Conservation (phyloP, 345 rosid species). For the Durio zibethinus region DNA sequence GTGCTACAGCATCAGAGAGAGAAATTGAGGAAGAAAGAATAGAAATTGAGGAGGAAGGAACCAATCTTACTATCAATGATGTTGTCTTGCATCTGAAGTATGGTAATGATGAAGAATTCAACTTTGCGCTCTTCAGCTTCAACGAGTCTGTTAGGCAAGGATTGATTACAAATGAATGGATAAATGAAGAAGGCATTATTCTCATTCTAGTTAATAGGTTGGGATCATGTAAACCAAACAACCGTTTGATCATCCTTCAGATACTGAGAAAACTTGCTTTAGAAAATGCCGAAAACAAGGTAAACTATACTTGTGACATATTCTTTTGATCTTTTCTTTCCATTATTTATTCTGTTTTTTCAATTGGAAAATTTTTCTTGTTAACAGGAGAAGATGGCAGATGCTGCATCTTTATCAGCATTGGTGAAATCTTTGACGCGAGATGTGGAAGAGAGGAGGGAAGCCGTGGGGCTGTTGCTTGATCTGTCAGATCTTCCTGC, state of each 20-base stretch:
- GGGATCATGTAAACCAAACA: constrained; percentile 34
- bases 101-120: constrained; percentile 46
- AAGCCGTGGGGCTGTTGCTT: constrained; percentile 57
- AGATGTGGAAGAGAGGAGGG: constrained; percentile 51
- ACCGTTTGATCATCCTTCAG: constrained; percentile 37
- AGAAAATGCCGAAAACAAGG: constrained; percentile 42
- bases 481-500: constrained; percentile 49
- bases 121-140: constrained; percentile 36
- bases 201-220: constrained; percentile 42
- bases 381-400: constrained; percentile 65
- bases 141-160: constrained; percentile 27
- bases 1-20: constrained; percentile 36
- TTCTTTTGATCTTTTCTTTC: neutral
- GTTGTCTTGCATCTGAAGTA: constrained; percentile 54
- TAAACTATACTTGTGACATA: constrained; percentile 15
- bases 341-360: neutral
- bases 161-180: constrained; percentile 40
- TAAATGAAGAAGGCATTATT: constrained; percentile 41
- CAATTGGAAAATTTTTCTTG: neutral
- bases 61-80: constrained; percentile 38
- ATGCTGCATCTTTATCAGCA: constrained; percentile 36
- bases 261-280: constrained; percentile 45
- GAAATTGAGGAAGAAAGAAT: constrained; percentile 26
- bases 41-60: constrained; percentile 35
- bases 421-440: constrained; percentile 63